Evolutionary conservation across 2,329 filamentous ascomycete species (phyloP).

Genomic region (Aspergillus fructus): DNA sequence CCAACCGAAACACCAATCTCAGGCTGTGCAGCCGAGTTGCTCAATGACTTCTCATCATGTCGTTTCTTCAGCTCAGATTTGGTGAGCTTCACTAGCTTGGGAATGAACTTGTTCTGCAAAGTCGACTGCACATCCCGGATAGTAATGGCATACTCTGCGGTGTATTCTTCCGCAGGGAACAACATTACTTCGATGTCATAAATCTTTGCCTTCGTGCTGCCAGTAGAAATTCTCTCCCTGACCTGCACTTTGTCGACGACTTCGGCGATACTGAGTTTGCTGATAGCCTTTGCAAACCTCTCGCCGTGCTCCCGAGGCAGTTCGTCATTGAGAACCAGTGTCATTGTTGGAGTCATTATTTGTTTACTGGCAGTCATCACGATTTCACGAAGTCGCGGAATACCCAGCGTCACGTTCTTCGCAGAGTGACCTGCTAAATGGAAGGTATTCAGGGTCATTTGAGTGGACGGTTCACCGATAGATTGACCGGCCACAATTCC

Average conservation of each 20-base stretch:
- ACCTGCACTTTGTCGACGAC: conserved; percentile 80
- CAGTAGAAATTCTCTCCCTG: conserved; percentile 74
- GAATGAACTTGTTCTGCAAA: conserved; percentile 78
- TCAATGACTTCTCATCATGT: conserved; percentile 56
- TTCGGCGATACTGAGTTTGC: conserved; percentile 77
- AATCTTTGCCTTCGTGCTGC: conserved; percentile 72
- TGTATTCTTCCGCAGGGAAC: conserved; percentile 82
- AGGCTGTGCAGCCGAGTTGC: conserved; percentile 68
- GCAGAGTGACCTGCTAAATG: conserved; percentile 97
- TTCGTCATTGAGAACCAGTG: conserved; percentile 72
- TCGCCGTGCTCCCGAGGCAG: conserved; percentile 68
- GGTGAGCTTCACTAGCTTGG: conserved; percentile 67
- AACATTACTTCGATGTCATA: conserved; percentile 81
- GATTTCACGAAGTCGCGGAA: conserved; percentile 93
- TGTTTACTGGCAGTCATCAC: conserved; percentile 92
- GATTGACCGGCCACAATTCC: conserved; percentile 97
- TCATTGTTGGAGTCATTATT: conserved; percentile 79
- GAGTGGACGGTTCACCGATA: conserved; percentile 93
- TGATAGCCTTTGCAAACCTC: conserved; percentile 88
- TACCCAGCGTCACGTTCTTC: conserved; percentile 98
- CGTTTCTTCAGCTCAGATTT: conserved; percentile 79
- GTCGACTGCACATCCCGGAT: conserved; percentile 74
- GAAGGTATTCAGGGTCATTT: conserved; percentile 99
- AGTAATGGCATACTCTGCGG: conserved; percentile 77
- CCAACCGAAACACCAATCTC: conserved; percentile 68